Conservation (phyloP, 2,329 filamentous ascomycete species). For the Epichloe glyceriae region DNA sequence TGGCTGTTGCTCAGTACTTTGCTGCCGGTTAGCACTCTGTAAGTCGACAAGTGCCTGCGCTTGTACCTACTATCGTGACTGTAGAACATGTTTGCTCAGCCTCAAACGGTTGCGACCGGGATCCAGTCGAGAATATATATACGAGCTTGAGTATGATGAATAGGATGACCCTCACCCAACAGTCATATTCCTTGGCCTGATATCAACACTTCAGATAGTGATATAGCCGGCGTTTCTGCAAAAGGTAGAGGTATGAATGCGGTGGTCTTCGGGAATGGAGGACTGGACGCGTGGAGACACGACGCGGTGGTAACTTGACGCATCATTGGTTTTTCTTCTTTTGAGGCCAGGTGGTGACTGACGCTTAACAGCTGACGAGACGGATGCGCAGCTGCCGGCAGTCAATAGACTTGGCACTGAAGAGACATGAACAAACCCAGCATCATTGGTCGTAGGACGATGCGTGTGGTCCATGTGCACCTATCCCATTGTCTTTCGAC, state of each 20-base stretch:
- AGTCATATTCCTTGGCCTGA: not conserved
- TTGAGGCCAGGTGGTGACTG: not conserved
- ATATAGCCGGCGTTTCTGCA: not conserved
- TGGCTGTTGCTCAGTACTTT: constrained; percentile 72
- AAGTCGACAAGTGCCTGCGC: not conserved
- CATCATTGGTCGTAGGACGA: not conserved
- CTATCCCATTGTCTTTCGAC: not conserved
- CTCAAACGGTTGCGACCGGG: no score
- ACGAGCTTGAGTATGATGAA: not conserved
- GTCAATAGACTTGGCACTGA: not conserved
- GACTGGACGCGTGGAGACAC: not conserved
- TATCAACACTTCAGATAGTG: not conserved
- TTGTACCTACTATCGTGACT: constrained; percentile 66
- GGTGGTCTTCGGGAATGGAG: not conserved
- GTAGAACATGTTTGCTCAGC: constrained; percentile 62
- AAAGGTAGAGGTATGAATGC: not conserved
- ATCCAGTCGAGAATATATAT: not conserved
- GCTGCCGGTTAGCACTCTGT: constrained; percentile 12
- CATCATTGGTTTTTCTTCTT: not conserved
- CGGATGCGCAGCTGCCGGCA: not conserved
- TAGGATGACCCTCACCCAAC: not conserved
- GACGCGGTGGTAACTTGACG: not conserved
- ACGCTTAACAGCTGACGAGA: not conserved
- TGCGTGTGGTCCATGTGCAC: not conserved
- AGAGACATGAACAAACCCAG: not conserved